Conservation (phyloP, 1,284 basidiomycete genomes). For the Marasmius sp. region DNA sequence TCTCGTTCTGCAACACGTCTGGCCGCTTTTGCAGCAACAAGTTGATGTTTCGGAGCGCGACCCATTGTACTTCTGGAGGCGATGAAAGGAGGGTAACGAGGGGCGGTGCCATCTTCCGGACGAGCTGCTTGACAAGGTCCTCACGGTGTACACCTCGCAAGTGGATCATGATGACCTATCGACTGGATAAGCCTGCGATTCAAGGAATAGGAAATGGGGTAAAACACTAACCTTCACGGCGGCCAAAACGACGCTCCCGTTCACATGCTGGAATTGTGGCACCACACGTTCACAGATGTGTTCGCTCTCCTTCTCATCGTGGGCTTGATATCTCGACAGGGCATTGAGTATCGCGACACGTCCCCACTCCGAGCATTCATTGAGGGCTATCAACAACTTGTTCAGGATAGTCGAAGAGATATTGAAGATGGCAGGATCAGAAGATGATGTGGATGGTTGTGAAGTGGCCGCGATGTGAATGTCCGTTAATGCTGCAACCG, state of each 20-base stretch:
- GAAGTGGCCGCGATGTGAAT: slow-evolving; percentile 76
- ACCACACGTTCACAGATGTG: slow-evolving; percentile 98
- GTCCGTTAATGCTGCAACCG: slow-evolving; percentile 90
- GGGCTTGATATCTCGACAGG: slow-evolving; percentile 79
- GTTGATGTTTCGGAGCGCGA: slow-evolving; percentile 95
- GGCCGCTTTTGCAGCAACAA: slow-evolving; percentile 91
- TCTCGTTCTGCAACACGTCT: slow-evolving; percentile 90
- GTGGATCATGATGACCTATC: slow-evolving; percentile 94
- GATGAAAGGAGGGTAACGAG: slow-evolving; percentile 79
- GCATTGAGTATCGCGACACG: slow-evolving; percentile 91
- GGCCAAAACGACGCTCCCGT: slow-evolving; percentile 91
- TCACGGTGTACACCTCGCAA: slow-evolving; percentile 83
- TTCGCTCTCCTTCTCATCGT: slow-evolving; percentile 92
- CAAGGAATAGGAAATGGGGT: slow-evolving; percentile 5
- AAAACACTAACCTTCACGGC: slow-evolving; percentile 78
- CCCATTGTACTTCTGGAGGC: slow-evolving; percentile 92
- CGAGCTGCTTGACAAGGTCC: slow-evolving; percentile 84
- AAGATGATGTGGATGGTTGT: slow-evolving; percentile 51
- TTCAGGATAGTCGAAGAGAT: slow-evolving; percentile 83
- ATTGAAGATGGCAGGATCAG: slow-evolving; percentile 72
- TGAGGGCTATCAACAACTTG: slow-evolving; percentile 92
- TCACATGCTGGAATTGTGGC: slow-evolving; percentile 97
- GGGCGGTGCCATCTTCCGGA: slow-evolving; percentile 98
- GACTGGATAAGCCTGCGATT: slow-evolving; percentile 4
- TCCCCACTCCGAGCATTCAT: slow-evolving; percentile 99